These are phyloP conservation scores for Vigna hirtella DNA, from an alignment of 306 rosid species.

Conservation along the genomic window DNA sequence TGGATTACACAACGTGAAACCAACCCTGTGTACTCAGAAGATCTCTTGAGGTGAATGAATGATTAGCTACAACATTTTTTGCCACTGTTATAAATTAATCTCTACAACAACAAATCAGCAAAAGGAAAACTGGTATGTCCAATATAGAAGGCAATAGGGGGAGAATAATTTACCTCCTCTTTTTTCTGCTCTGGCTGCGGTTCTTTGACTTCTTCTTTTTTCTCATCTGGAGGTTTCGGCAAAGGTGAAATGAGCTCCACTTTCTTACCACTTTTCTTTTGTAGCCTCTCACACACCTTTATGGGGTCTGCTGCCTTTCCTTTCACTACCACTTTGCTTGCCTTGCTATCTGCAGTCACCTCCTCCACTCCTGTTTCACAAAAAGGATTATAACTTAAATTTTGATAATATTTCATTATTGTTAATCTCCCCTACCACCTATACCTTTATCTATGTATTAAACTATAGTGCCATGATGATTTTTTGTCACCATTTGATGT, in stretches of 20 bases:
- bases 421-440: conserved; percentile 13
- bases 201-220: conserved; percentile 55
- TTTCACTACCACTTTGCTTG: conserved; percentile 80
- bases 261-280: conserved; percentile 91
- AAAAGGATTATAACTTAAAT: background rate
- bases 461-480: conserved; percentile 38
- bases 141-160: background rate
- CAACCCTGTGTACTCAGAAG: background rate
- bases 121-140: background rate
- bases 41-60: background rate
- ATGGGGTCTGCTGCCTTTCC: conserved; percentile 92
- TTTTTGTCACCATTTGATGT: conserved; percentile 42
- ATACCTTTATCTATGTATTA: conserved; percentile 14
- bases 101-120: background rate
- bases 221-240: conserved; percentile 75
- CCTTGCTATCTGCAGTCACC: conserved; percentile 75
- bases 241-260: conserved; percentile 88
- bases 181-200: conserved; percentile 65
- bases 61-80: background rate
- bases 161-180: conserved; percentile 72
- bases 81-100: background rate
- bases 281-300: conserved; percentile 81
- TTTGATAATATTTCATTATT: background rate
- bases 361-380: conserved; percentile 76
- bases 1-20: background rate